Percentiles rank a stretch among this genome's conserved stretches.
phyloP scores from a whole-genome alignment of 106 monocot species.

The Gastrodia elata region DNA sequence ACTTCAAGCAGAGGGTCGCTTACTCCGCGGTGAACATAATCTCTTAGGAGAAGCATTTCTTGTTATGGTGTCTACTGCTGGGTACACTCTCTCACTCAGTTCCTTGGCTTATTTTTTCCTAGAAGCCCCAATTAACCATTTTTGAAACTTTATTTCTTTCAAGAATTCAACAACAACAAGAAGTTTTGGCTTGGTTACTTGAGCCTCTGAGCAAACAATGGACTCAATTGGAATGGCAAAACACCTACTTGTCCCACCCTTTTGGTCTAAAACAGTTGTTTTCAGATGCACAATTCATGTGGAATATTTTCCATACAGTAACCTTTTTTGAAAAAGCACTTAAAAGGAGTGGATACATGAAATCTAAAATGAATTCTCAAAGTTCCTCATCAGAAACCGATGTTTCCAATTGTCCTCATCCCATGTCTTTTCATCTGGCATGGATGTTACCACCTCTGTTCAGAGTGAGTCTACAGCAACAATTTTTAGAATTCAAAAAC shows the following conservation, averaged over 20 bases:
- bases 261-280: constrained; percentile 50
- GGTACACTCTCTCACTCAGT: constrained; percentile 37
- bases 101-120: background rate
- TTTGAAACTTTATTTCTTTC: constrained; percentile 11
- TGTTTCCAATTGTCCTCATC: constrained; percentile 39
- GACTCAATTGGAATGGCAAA: constrained; percentile 92
- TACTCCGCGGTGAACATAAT: constrained; percentile 93
- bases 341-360: constrained; percentile 83
- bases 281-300: constrained; percentile 70
- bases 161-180: constrained; percentile 87
- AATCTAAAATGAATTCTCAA: constrained; percentile 30
- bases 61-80: constrained; percentile 86
- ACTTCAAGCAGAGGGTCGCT: constrained; percentile 67
- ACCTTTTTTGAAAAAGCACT: constrained; percentile 95
- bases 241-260: constrained; percentile 65
- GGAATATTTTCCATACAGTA: constrained; percentile 84
- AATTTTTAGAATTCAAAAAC: background rate
- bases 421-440: constrained; percentile 78
- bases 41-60: constrained; percentile 94
- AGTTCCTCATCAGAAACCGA: constrained; percentile 16
- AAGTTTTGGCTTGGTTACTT: constrained; percentile 89
- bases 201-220: constrained; percentile 84
- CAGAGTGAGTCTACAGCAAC: constrained; percentile 32
- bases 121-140: background rate
- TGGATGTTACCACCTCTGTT: constrained; percentile 97